Percentiles rank a stretch among this genome's conserved stretches.
phyloP scores from a whole-genome alignment of 306 rosid species.

The Dryas drummondii region DNA sequence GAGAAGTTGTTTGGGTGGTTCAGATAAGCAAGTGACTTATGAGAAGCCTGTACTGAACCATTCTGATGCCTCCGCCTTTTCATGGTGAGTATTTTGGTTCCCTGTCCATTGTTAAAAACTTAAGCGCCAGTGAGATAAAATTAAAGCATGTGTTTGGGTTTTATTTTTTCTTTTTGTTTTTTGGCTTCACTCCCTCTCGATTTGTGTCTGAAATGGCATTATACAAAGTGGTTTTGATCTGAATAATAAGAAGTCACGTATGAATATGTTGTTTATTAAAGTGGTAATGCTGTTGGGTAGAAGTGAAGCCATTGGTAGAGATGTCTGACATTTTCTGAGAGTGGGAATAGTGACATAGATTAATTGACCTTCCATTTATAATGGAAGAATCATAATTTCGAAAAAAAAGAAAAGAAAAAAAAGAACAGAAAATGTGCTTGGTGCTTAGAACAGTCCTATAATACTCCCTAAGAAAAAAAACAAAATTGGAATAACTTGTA shows the following conservation, averaged over 20 bases:
- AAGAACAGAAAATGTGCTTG: too few relatives aligned
- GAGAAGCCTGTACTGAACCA: conserved; percentile 50
- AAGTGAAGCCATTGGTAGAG: background rate
- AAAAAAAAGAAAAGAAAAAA: background rate
- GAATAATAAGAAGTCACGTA: background rate
- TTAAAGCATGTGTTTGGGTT: background rate
- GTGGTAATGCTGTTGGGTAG: background rate
- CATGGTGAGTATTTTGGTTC: conserved; percentile 48
- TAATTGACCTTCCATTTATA: background rate
- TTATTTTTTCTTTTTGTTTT: background rate
- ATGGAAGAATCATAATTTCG: background rate
- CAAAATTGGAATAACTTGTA: background rate
- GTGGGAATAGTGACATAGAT: background rate
- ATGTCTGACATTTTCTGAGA: background rate
- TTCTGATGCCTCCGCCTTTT: conserved; percentile 68
- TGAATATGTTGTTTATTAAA: background rate
- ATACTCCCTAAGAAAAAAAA: background rate
- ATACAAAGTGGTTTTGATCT: background rate
- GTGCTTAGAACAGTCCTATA: background rate
- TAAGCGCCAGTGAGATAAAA: too few relatives aligned
- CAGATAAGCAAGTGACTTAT: conserved; percentile 37
- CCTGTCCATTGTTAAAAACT: background rate
- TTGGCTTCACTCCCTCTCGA: background rate
- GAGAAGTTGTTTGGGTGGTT: conserved; percentile 34
- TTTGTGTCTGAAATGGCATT: background rate